Base-by-base conservation (phyloP, 2,329 filamentous ascomycete species). In the Bertia moriformis region DNA sequence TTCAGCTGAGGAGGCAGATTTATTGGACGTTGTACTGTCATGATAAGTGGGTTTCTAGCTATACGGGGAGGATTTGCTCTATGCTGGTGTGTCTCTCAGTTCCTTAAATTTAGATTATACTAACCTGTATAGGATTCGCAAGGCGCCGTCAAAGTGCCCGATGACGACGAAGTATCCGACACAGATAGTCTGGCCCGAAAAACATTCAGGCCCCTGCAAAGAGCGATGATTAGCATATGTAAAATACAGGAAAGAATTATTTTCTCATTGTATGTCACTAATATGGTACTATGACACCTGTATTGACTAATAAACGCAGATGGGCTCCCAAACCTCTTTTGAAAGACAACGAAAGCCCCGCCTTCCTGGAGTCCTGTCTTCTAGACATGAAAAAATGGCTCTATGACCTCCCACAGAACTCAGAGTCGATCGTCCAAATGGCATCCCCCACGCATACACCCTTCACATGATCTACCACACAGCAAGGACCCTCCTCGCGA, bases 11-110 rank as follows among this genome's bases (percentile, higher is more conserved):
- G 4, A 46, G 53, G 15, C 56, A 57, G 38, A 55, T 59, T 2
- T 59, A 59, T 35, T 59, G 55, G 56, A 44, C 55, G 1, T 40
- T 58, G 2, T 59, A 59, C 22, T 57, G 53, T 18, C 45, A 52
- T 37, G 56, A 59, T 39, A 59, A 59, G 22, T 43, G 56, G 2
- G 48, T 49, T 1, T 51, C 55, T 3, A 55, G 48, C 15, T 58
- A 59, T 38, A 56, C 54, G 1, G 56, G 56, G 0, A 48, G 56
- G 5, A 50, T 59, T 4, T 59, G 56, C 40, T 54, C 52, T 2
- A 49, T 59, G 41, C 39, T 58, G 45, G 55, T 58, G 49, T n/a
- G 48, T 14, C 12, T 17, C 18, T 10, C 10, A 1, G n/a, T 14
- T 3, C 4, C 17, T 10, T 17, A 4, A 1, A 7, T 18, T 27